Conservation (phyloP, 345 rosid genomes). For the Dipteronia dyeriana region DNA sequence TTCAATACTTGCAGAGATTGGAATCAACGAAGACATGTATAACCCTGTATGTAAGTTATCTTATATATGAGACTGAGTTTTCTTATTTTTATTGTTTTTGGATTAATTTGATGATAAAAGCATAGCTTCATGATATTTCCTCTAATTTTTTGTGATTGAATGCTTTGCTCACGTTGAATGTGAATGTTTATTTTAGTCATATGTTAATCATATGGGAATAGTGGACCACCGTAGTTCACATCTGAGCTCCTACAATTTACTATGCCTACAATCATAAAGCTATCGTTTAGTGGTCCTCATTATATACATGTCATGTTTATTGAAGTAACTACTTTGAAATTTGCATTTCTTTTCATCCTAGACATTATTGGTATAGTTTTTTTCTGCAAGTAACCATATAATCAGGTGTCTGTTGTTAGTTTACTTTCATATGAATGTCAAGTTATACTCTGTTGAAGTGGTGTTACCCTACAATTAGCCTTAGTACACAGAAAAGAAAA, state of each 20-base stretch:
- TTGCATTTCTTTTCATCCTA: too few relatives aligned
- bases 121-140: neutral
- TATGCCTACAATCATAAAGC: slow-evolving; percentile 2
- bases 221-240: neutral
- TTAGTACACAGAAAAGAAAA: too few relatives aligned
- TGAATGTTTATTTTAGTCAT: neutral
- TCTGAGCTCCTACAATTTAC: slow-evolving; percentile 5
- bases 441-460: too few relatives aligned
- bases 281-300: neutral
- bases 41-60: slow-evolving; percentile 94
- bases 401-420: too few relatives aligned
- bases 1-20: slow-evolving; percentile 69
- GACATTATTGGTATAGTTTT: too few relatives aligned
- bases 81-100: slow-evolving; percentile 5
- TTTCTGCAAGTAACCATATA: too few relatives aligned
- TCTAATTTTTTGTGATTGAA: slow-evolving; percentile 2
- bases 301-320: too few relatives aligned
- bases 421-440: too few relatives aligned
- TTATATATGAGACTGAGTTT: neutral
- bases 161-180: slow-evolving; percentile 5
- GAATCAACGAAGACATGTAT: slow-evolving; percentile 92
- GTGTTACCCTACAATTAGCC: too few relatives aligned
- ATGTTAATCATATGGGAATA: neutral
- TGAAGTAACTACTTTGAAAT: too few relatives aligned
- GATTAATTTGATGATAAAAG: neutral